Evolutionary conservation across 192 early-diverging fungal genomes (phyloP), one percentile per base, ranked within the genome.

Genomic region (Linnemannia elongata): DNA sequence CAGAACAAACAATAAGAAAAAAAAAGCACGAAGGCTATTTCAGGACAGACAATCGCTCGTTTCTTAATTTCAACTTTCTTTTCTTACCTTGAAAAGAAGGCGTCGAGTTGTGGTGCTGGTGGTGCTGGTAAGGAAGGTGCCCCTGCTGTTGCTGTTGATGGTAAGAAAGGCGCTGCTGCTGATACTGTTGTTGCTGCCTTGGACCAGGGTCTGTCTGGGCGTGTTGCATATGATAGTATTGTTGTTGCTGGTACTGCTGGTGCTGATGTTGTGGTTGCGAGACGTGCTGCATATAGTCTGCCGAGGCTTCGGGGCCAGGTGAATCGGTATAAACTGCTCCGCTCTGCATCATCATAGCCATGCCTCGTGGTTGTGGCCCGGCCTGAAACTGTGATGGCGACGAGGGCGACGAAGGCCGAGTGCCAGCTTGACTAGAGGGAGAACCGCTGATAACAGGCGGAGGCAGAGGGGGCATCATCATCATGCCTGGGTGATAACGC

Each of bases 271-370:
- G 41, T 15, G 54, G 73, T 35, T 47, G 41, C 27, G 73, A 35
- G 33, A 63, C 39, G 71, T 80, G 78, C 39, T 81, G 80, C n/a
- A 82, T 82, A 39, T 76, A 82, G 60, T 82, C 80, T 20, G 44
- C 52, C 7, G 72, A 74, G 36, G 49, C 35, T 30, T 83, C 82
- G 38, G 82, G 72, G 6, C 60, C 75, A 74, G 82, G 82, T 7
- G 82, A 83, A 41, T 77, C 82, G 9, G 76, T 78, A 7, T 74
- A 83, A 52, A 9, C 35, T 54, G 36, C 36, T 20, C 27, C 74
- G 36, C 8, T 55, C 30, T 30, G 60, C 30, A 10, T 33, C 27
- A 30, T 66, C 60, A 66, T 66, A 66, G 27, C 2, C 30, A 66
- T 66, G 60, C 60, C 60, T 66, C 60, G 60, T 66, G 30, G 12